phyloP scores from a whole-genome alignment of 139 green algal species.

The Pleodorina starrii region DNA sequence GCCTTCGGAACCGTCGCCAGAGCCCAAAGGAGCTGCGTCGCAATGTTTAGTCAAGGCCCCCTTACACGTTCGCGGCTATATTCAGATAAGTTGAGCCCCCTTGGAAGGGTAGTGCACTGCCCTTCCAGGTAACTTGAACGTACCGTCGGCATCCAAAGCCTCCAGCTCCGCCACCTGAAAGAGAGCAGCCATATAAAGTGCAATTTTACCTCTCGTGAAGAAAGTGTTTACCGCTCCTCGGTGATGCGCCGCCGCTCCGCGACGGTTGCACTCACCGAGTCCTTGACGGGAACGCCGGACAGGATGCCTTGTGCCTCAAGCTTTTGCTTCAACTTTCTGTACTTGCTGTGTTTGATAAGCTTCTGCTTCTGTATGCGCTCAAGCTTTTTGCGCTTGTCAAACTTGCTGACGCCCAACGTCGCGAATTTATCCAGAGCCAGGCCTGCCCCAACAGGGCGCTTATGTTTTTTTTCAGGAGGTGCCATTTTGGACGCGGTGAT shows the following conservation, averaged over 20 bases:
- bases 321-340: slow-evolving; percentile 23
- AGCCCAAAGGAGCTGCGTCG: not conserved
- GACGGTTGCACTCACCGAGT: slow-evolving; percentile 41
- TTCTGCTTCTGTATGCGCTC: slow-evolving; percentile 40
- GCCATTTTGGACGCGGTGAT: too few relatives aligned
- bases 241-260: not conserved
- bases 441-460: slow-evolving; percentile 12
- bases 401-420: slow-evolving; percentile 19
- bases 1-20: not conserved
- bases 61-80: too few relatives aligned
- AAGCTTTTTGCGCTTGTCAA: slow-evolving; percentile 41
- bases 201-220: not conserved
- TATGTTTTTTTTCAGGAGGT: not conserved
- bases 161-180: slow-evolving; percentile 42
- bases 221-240: too few relatives aligned
- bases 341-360: slow-evolving; percentile 34
- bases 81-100: too few relatives aligned
- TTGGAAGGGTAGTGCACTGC: too few relatives aligned
- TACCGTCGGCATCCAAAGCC: slow-evolving; percentile 18
- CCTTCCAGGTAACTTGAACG: not conserved
- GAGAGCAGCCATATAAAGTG: not conserved
- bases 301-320: slow-evolving; percentile 13
- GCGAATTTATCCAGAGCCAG: slow-evolving; percentile 45
- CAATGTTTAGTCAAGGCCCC: too few relatives aligned
- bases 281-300: not conserved